phyloP scores from a whole-genome alignment of 257 asterid species.

The Salvia rosmarinus region DNA sequence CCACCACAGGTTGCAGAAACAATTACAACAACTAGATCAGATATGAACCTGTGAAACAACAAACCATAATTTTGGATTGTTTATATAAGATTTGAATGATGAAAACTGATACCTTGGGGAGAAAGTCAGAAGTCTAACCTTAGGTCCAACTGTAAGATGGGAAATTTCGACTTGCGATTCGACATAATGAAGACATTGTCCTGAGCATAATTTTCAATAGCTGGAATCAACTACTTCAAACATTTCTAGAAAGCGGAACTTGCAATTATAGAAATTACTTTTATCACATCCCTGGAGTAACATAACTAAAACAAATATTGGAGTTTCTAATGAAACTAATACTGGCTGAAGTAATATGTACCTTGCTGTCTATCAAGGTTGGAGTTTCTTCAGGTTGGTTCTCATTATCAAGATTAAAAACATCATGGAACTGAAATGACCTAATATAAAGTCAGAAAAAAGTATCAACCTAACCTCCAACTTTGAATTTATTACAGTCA shows the following conservation, averaged over 20 bases:
- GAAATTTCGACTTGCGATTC: slow-evolving; percentile 74
- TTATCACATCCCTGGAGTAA: slow-evolving; percentile 6
- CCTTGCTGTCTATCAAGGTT: slow-evolving; percentile 75
- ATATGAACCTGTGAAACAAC: slow-evolving; percentile 64
- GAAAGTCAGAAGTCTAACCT: slow-evolving; percentile 55
- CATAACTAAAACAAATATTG: slow-evolving; percentile 18
- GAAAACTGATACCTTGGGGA: slow-evolving; percentile 5
- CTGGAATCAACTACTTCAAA: slow-evolving; percentile 34
- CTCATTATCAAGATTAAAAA: slow-evolving; percentile 70
- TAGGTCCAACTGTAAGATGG: slow-evolving; percentile 76
- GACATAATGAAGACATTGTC: slow-evolving; percentile 85
- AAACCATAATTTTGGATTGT: slow-evolving; percentile 29
- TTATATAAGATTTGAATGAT: slow-evolving; percentile 13
- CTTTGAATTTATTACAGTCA: slow-evolving; percentile 21
- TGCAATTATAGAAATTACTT: slow-evolving; percentile 27
- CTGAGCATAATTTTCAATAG: slow-evolving; percentile 46
- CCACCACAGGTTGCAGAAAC: slow-evolving; percentile 96
- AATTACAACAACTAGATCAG: slow-evolving; percentile 83
- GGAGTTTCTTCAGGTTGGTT: slow-evolving; percentile 76
- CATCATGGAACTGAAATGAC: slow-evolving; percentile 75
- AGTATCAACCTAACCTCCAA: slow-evolving; percentile 33
- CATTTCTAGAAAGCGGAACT: slow-evolving; percentile 20
- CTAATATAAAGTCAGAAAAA: slow-evolving; percentile 44
- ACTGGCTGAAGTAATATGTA: slow-evolving; percentile 34
- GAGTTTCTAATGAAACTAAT: slow-evolving; percentile 18